Evolutionary conservation across 768 basidiomycete species (phyloP).

Genomic region (Ramaria sp.): DNA sequence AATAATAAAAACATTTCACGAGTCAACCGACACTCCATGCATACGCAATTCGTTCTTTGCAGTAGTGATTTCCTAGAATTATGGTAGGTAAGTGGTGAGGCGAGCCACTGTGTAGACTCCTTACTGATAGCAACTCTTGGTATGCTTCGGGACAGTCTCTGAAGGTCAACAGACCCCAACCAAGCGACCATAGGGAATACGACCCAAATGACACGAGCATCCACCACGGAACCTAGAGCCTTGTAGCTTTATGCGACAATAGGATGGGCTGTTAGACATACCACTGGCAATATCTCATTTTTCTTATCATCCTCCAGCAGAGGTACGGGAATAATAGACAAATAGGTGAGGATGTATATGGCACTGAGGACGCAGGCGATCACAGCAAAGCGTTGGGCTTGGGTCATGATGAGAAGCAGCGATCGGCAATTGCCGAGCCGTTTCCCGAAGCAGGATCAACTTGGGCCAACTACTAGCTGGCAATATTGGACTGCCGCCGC

Average conservation of each 20-base stretch:
- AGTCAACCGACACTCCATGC: slow-evolving; percentile 54
- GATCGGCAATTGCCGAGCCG: not conserved
- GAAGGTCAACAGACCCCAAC: slow-evolving; percentile 64
- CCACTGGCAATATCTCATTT: slow-evolving; percentile 47
- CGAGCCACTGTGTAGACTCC: slow-evolving; percentile 15
- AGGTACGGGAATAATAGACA: slow-evolving; percentile 45
- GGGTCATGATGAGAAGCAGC: slow-evolving; percentile 37
- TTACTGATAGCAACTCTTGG: slow-evolving; percentile 51
- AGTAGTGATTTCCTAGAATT: slow-evolving; percentile 44
- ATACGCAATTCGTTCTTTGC: slow-evolving; percentile 49
- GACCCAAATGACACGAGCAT: slow-evolving; percentile 69
- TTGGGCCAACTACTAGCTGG: too few relatives aligned
- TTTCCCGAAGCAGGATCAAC: too few relatives aligned
- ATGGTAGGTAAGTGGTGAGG: not conserved
- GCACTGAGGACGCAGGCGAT: slow-evolving; percentile 31
- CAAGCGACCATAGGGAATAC: slow-evolving; percentile 68
- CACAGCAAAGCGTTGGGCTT: slow-evolving; percentile 44
- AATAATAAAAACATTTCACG: slow-evolving; percentile 1
- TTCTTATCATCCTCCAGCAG: slow-evolving; percentile 36
- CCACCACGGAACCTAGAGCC: slow-evolving; percentile 68
- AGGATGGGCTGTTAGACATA: slow-evolving; percentile 21
- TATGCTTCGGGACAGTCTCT: slow-evolving; percentile 76
- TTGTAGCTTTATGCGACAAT: not conserved
- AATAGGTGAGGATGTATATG: slow-evolving; percentile 48
- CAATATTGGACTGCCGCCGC: too few relatives aligned